Percentiles rank a stretch among this genome's conserved stretches.
These are phyloP conservation scores for Ceratobasidium sp. DNA, from an alignment of 1,284 basidiomycete species.

Conservation along the genomic window DNA sequence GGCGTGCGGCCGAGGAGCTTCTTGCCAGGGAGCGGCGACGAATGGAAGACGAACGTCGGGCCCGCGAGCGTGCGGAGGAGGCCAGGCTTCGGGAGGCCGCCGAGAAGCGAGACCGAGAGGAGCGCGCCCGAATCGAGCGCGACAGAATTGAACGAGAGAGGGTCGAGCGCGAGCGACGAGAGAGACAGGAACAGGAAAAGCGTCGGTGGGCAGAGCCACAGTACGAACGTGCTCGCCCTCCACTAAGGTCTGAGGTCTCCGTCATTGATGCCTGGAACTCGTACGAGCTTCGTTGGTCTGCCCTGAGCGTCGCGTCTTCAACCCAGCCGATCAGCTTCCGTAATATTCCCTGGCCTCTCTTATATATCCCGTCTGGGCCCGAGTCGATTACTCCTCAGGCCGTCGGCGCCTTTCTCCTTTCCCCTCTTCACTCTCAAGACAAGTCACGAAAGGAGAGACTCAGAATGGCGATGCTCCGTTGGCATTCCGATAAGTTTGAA, in stretches of 20 bases:
- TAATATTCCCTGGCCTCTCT: conserved; percentile 74
- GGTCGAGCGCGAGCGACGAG: conserved; percentile 18
- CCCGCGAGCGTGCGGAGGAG: conserved; percentile 38
- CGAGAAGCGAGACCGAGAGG: conserved; percentile 38
- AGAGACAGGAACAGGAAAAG: conserved; percentile 32
- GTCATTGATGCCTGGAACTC: conserved; percentile 48
- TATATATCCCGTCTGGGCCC: conserved; percentile 52
- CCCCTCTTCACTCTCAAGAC: conserved; percentile 60
- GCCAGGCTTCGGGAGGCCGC: conserved; percentile 35
- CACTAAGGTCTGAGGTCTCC: conserved; percentile 24
- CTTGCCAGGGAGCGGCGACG: conserved; percentile 34
- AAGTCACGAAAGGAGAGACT: conserved; percentile 67
- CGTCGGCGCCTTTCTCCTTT: conserved; percentile 70
- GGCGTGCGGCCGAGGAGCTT: conserved; percentile 38
- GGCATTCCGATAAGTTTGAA: conserved; percentile 81
- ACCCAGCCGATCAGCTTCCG: conserved; percentile 56
- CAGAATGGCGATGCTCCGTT: conserved; percentile 71
- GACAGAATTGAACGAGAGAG: neutral
- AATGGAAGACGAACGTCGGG: conserved; percentile 30
- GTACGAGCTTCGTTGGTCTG: conserved; percentile 48
- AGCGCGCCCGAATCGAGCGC: conserved; percentile 22
- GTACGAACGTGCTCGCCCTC: conserved; percentile 18
- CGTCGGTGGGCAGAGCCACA: conserved; percentile 34
- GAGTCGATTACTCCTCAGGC: conserved; percentile 61
- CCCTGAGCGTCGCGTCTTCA: conserved; percentile 39